A percentile compares a stretch with the other conserved stretches of the same genome.
Conservation (phyloP, 768 basidiomycete genomes). For the Pleurotus giganteus region DNA sequence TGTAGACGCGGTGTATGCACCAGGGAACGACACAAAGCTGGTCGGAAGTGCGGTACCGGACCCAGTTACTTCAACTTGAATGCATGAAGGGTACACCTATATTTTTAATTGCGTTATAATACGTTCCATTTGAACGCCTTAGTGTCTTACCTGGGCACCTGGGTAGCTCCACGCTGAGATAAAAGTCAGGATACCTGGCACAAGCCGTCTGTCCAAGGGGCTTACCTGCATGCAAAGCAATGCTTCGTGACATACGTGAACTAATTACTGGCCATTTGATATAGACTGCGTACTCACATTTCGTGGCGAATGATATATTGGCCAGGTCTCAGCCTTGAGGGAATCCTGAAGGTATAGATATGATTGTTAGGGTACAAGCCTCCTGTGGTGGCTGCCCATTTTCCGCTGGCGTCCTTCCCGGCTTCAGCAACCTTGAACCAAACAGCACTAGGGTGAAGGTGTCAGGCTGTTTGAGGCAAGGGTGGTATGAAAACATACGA, state of each 20-base stretch:
- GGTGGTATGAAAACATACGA: conserved; percentile 23
- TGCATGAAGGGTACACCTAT: conserved; percentile 42
- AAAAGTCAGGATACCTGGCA: background rate
- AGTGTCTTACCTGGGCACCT: conserved; percentile 24
- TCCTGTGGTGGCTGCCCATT: conserved; percentile 44
- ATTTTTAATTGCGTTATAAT: background rate
- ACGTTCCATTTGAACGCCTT: background rate
- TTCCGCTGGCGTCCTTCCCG: conserved; percentile 40
- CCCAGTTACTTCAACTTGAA: conserved; percentile 44
- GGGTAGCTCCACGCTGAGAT: conserved; percentile 35
- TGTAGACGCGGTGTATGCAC: conserved; percentile 30
- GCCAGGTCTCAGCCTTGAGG: conserved; percentile 40
- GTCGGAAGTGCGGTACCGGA: conserved; percentile 42
- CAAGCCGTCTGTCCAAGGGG: too few species aligned
- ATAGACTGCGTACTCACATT: conserved; percentile 26
- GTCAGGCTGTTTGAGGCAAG: background rate
- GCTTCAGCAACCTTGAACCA: conserved; percentile 50
- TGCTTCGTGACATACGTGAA: conserved; percentile 20
- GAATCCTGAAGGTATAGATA: conserved; percentile 46
- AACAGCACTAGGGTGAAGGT: conserved; percentile 29
- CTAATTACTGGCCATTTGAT: background rate
- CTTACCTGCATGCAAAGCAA: conserved; percentile 36
- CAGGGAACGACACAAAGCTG: conserved; percentile 48
- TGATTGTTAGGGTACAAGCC: conserved; percentile 33
- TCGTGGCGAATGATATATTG: conserved; percentile 51